phyloP scores from a whole-genome alignment of 768 basidiomycete genomes.

The Lepiota venenata region DNA sequence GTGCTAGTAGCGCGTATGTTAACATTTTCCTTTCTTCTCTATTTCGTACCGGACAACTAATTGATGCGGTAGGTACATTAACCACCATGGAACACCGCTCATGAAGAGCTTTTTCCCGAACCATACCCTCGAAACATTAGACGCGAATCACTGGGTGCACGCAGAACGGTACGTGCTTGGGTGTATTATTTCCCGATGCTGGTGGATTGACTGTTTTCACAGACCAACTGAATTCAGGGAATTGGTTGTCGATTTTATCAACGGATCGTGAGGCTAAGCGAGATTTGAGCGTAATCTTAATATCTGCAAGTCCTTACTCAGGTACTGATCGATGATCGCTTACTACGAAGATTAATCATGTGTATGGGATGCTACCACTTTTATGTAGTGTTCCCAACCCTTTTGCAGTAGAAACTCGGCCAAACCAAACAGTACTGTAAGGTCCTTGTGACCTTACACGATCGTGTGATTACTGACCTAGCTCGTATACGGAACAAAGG shows the following conservation, averaged over 20 bases:
- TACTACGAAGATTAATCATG: too few relatives aligned
- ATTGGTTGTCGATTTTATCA: conserved; percentile 24
- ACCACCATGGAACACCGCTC: conserved; percentile 60
- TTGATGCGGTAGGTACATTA: conserved; percentile 58
- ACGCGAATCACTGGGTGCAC: conserved; percentile 78
- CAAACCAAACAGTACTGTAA: too few relatives aligned
- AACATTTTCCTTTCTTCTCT: not conserved
- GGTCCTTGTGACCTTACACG: too few relatives aligned
- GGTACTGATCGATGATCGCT: too few relatives aligned
- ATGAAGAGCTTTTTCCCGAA: conserved; percentile 73
- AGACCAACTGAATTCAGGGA: conserved; percentile 59
- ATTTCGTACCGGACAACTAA: not conserved
- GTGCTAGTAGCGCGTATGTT: conserved; percentile 62
- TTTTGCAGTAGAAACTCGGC: too few relatives aligned
- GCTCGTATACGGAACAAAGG: too few relatives aligned
- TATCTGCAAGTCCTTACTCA: too few relatives aligned
- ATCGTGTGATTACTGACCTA: too few relatives aligned
- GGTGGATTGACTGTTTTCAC: conserved; percentile 30
- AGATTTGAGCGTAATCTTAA: too few relatives aligned
- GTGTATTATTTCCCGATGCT: not conserved
- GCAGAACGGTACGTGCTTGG: conserved; percentile 34
- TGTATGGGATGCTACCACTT: too few relatives aligned
- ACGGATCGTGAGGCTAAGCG: not conserved
- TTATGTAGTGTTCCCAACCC: too few relatives aligned
- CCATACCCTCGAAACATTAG: conserved; percentile 57